Conservation (phyloP, 306 rosid species). For the Datisca glomerata region DNA sequence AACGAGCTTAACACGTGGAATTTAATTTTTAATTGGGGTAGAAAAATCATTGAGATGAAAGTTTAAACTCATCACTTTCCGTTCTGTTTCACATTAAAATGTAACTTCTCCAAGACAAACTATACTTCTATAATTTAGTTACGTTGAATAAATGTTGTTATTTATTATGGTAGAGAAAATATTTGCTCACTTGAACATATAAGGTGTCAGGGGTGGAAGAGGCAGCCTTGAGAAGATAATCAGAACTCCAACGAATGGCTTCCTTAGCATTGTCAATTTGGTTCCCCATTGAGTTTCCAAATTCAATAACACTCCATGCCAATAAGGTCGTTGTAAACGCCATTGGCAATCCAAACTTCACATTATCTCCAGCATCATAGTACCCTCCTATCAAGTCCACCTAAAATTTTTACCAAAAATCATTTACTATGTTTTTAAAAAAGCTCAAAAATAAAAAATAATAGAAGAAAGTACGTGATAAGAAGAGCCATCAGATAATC, state of each 20-base stretch:
- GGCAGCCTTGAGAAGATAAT: constrained; percentile 74
- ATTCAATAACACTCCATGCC: constrained; percentile 89
- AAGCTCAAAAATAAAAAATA: not conserved
- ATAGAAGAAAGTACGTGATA: constrained; percentile 33
- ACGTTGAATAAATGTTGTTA: no score
- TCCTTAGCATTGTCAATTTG: constrained; percentile 53
- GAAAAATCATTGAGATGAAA: no score
- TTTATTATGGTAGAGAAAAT: not conserved
- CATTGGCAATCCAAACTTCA: constrained; percentile 89
- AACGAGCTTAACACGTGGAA: no score
- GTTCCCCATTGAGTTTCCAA: constrained; percentile 52
- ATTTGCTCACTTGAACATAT: constrained; percentile 71
- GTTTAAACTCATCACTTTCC: no score
- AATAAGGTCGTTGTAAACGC: constrained; percentile 78
- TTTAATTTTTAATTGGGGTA: no score
- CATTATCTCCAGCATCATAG: constrained; percentile 93
- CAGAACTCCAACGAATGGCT: constrained; percentile 68
- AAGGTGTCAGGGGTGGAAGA: constrained; percentile 54
- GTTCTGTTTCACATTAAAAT: no score
- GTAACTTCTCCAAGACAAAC: no score
- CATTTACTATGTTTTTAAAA: no score
- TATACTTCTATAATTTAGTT: no score
- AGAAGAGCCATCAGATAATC: constrained; percentile 76
- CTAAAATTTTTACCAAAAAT: constrained; percentile 24
- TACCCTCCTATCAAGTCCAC: constrained; percentile 83